Evolutionary conservation across 495 filamentous ascomycete species (phyloP).

Genomic region (Diplogelasinospora grovesii): DNA sequence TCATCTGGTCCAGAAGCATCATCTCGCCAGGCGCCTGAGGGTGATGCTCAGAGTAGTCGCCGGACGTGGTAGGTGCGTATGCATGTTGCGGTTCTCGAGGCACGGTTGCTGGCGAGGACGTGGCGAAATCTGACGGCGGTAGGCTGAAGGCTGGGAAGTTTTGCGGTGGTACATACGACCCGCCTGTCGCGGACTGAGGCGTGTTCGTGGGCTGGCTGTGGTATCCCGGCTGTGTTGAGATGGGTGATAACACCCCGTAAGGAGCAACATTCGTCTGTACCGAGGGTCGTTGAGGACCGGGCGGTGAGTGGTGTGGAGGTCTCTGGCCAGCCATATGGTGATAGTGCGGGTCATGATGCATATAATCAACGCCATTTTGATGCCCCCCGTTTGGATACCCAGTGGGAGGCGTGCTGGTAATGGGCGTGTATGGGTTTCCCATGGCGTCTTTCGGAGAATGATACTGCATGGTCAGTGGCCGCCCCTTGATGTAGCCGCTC

Average conservation of each 20-base stretch:
- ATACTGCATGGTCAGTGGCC: constrained; percentile 43
- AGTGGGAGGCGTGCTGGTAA: constrained; percentile 40
- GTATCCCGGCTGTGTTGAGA: constrained; percentile 42
- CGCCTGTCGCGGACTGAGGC: constrained; percentile 32
- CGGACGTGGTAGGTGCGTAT: constrained; percentile 34
- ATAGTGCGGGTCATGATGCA: constrained; percentile 38
- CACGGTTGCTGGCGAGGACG: constrained; percentile 23
- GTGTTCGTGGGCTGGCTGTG: constrained; percentile 38
- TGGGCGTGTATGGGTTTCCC: constrained; percentile 42
- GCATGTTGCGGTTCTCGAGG: constrained; percentile 24
- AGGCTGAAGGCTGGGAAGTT: constrained; percentile 51
- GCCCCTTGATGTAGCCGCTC: constrained; percentile 36
- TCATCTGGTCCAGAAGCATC: constrained; percentile 59
- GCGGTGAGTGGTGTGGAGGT: constrained; percentile 36
- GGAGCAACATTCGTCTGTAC: constrained; percentile 39
- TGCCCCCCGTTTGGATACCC: constrained; percentile 31
- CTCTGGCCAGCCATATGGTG: constrained; percentile 28
- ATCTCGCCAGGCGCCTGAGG: constrained; percentile 43
- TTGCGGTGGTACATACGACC: constrained; percentile 43
- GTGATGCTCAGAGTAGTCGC: constrained; percentile 39
- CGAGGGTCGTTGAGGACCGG: constrained; percentile 34
- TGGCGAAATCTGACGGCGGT: constrained; percentile 46
- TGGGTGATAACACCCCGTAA: constrained; percentile 45
- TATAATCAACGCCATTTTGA: constrained; percentile 37
- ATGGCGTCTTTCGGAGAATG: constrained; percentile 45